phyloP scores from a whole-genome alignment of 352 stramenopile species.

The Phytopythium ostracodes region DNA sequence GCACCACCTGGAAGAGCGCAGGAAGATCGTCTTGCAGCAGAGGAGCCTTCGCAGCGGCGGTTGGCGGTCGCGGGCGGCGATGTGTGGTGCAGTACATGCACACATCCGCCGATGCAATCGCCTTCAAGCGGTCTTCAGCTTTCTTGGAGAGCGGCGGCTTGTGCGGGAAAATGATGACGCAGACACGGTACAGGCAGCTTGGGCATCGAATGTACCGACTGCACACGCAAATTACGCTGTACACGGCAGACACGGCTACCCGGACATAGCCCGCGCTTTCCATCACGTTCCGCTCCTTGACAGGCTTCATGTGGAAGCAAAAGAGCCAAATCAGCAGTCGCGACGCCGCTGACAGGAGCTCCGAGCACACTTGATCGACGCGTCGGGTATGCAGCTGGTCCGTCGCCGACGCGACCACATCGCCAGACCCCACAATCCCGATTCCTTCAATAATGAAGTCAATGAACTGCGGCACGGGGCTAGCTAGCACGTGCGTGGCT shows the following conservation, averaged over 20 bases:
- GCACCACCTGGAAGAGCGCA: slow-evolving; percentile 49
- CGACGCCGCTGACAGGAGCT: slow-evolving; percentile 51
- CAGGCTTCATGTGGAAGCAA: slow-evolving; percentile 54
- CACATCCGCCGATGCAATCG: slow-evolving; percentile 47
- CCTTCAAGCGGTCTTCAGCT: slow-evolving; percentile 41
- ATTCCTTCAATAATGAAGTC: slow-evolving; percentile 61
- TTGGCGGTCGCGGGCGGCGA: slow-evolving; percentile 11
- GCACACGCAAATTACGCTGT: slow-evolving; percentile 71
- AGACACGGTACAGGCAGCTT: slow-evolving; percentile 64
- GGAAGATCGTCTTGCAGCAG: slow-evolving; percentile 70
- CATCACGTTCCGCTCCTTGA: slow-evolving; percentile 23
- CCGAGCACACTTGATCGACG: slow-evolving; percentile 59
- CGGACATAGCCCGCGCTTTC: slow-evolving; percentile 51
- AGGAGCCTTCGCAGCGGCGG: slow-evolving; percentile 10
- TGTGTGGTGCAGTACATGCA: slow-evolving; percentile 44
- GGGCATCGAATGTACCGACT: slow-evolving; percentile 58
- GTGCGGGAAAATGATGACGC: slow-evolving; percentile 70
- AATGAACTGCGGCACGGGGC: slow-evolving; percentile 48
- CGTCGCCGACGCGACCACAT: slow-evolving; percentile 50
- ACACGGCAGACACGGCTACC: slow-evolving; percentile 57
- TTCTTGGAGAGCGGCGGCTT: slow-evolving; percentile 54
- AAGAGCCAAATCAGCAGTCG: slow-evolving; percentile 60
- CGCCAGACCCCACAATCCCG: slow-evolving; percentile 35
- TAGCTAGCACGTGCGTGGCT: slow-evolving; percentile 25
- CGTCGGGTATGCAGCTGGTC: slow-evolving; percentile 49